Evolutionary conservation across 2,329 filamentous ascomycete species (phyloP).

Genomic region (Botryotinia narcissicola): DNA sequence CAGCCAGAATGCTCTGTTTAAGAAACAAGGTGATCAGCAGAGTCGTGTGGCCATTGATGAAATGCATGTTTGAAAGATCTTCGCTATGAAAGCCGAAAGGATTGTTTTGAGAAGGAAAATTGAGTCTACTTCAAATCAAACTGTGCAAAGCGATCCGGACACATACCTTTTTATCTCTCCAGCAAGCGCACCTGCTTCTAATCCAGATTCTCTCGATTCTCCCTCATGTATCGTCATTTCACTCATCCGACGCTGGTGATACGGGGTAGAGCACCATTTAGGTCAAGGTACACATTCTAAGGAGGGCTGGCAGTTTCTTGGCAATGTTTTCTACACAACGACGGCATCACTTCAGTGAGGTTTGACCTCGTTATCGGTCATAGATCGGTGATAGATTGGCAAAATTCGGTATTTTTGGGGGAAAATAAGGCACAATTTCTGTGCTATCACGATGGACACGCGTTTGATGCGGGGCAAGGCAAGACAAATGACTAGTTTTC

Average conservation of each 20-base stretch:
- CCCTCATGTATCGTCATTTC: not conserved
- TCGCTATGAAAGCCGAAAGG: not conserved
- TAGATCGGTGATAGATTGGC: slow-evolving; percentile 12
- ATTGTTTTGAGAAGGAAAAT: not conserved
- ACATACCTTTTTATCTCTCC: not conserved
- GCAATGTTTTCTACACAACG: not conserved
- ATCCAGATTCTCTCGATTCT: not conserved
- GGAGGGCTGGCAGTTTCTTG: not conserved
- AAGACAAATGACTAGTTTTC: not conserved
- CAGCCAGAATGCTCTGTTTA: slow-evolving; percentile 19
- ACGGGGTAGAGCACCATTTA: not conserved
- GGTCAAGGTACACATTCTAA: not conserved
- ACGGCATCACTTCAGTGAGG: not conserved
- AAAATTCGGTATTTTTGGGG: not conserved
- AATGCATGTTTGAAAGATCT: not conserved
- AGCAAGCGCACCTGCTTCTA: not conserved
- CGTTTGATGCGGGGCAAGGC: slow-evolving; percentile 1
- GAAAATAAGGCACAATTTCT: not conserved
- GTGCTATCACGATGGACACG: not conserved
- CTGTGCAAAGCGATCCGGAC: not conserved
- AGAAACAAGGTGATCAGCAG: slow-evolving; percentile 20
- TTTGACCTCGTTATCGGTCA: not conserved
- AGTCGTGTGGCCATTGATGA: not conserved
- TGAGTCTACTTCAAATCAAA: not conserved
- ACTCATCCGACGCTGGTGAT: not conserved